Base-by-base conservation (phyloP, 164 flowering plant species). In the Amborella trichopoda region DNA sequence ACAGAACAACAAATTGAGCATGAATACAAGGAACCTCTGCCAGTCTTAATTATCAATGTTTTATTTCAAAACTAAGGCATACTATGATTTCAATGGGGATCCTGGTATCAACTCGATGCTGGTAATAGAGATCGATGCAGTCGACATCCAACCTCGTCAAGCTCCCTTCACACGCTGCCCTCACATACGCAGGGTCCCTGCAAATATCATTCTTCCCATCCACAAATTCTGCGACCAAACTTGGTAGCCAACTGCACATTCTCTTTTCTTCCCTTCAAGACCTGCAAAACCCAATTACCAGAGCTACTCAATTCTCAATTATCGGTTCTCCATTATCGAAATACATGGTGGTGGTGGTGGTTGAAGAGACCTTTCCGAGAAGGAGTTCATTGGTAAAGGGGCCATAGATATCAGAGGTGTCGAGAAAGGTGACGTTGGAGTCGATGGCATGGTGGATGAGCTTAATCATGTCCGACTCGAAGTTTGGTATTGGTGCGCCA, bases 181-280 rank as follows among this genome's bases (percentile, higher is more conserved):
- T 26, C 14, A 51, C 55, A 22, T 41, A 51, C 2, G 13, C 55
- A 4, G 55, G 55, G 18, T 50, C 44, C 13, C 53, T 44, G 0
- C 33, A 16, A 17, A 38, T 19, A 11, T 38, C 24, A 6, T 10
- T 16, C 19, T 12, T 19, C 16, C 46, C 52, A 22, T 44, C 56
- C 0, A 23, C 38, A 17, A 26, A 14, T 8, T 18, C 4, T 9
- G 39, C 0, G 39, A 21, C 58, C 66, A 30, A 62, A 62, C 30
- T 62, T 57, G 22, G 66, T 32, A 13, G 66, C 66, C 48, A 62
- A 18, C 41, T 62, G 43, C 23, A 62, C 62, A 24, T 48, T 57
- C 14, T 47, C 54, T 26, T 62, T 52, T 39, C 52, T 18, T 16
- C 54, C 66, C 24, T 56, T 56, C 45, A 62, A 27, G 32, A 62